Evolutionary conservation across 768 basidiomycete species (phyloP).

Genomic region (Terana coerulea): DNA sequence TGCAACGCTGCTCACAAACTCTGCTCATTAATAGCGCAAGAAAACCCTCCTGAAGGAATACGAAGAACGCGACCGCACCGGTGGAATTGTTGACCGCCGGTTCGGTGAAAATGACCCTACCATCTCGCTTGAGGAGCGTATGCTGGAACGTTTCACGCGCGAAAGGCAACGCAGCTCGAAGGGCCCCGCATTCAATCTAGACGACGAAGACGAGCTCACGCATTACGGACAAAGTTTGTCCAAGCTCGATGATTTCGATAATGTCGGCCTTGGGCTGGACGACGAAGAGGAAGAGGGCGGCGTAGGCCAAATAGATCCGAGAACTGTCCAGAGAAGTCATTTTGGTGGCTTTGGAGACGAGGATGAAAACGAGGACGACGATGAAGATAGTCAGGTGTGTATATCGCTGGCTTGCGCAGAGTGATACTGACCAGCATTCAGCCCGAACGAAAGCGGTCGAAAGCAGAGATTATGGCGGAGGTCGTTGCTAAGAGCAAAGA

Average conservation of each 20-base stretch:
- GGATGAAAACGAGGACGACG: conserved; percentile 48
- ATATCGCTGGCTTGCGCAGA: conserved; percentile 1
- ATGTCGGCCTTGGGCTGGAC: conserved; percentile 55
- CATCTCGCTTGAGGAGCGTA: conserved; percentile 93
- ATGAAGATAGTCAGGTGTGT: conserved; percentile 41
- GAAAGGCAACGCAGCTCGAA: conserved; percentile 81
- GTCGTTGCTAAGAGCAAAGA: conserved; percentile 97
- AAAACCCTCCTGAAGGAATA: conserved; percentile 87
- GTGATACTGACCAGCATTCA: conserved; percentile 27
- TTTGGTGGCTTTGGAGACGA: conserved; percentile 87
- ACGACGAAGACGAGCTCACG: conserved; percentile 87
- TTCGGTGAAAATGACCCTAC: conserved; percentile 95
- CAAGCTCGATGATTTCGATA: conserved; percentile 80
- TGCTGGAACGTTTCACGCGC: conserved; percentile 92
- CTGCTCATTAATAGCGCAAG: conserved; percentile 55
- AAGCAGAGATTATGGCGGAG: conserved; percentile 97
- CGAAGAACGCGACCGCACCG: conserved; percentile 74
- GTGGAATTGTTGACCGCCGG: conserved; percentile 88
- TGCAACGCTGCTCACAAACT: neutral
- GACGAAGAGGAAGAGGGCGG: conserved; percentile 47
- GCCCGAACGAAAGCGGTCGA: conserved; percentile 84
- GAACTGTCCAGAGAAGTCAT: conserved; percentile 65
- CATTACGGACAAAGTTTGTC: conserved; percentile 90
- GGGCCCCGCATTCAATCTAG: conserved; percentile 80
- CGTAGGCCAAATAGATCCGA: conserved; percentile 62